phyloP scores from a whole-genome alignment of 2,329 filamentous ascomycete species.

The Aspergillus tubingensis region DNA sequence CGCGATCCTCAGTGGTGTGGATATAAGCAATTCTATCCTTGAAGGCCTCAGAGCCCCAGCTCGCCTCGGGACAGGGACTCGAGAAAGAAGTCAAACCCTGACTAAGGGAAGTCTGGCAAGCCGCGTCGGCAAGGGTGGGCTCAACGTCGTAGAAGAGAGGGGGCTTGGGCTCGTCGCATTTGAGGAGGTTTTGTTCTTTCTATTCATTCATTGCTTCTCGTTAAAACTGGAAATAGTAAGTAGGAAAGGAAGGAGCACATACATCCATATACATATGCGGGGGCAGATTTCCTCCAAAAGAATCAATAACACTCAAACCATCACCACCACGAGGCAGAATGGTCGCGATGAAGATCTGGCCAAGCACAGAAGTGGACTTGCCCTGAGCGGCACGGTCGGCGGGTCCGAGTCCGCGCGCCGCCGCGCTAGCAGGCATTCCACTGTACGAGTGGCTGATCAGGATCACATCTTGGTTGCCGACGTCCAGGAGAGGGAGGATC shows the following conservation, averaged over 20 bases:
- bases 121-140: not conserved
- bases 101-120: not conserved
- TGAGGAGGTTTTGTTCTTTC: not conserved
- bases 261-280: constrained; percentile 3
- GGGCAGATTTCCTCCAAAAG: not conserved
- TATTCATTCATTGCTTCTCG: not conserved
- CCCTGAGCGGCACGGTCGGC: constrained; percentile 1
- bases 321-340: not conserved
- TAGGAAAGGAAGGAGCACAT: not conserved
- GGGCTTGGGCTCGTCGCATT: not conserved
- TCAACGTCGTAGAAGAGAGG: not conserved
- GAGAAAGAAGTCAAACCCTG: not conserved
- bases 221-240: too few relatives aligned
- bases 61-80: not conserved
- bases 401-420: not conserved
- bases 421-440: constrained; percentile 7
- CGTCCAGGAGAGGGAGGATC: constrained; percentile 1
- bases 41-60: not conserved
- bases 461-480: constrained; percentile 5
- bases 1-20: not conserved
- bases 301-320: not conserved
- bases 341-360: constrained; percentile 3
- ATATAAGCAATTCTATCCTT: not conserved
- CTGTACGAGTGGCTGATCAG: constrained; percentile 9
- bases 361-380: not conserved